Conservation (phyloP, 345 rosid species). For the Geranium brycei region DNA sequence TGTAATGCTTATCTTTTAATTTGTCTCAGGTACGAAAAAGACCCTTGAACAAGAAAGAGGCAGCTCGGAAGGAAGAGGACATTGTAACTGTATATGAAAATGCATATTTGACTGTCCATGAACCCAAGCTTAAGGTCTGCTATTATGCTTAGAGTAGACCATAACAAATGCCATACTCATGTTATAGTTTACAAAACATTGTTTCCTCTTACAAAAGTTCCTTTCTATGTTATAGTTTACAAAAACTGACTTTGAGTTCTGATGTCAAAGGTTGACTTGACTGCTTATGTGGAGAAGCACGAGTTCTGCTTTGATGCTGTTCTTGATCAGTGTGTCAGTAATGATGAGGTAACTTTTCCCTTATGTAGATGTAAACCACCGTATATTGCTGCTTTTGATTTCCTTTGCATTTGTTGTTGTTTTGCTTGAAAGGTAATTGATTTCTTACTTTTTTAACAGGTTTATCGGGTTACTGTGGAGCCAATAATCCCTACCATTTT, state of each 20-base stretch:
- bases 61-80: slow-evolving; percentile 85
- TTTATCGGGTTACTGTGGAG: slow-evolving; percentile 74
- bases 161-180: background rate
- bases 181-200: too few species aligned
- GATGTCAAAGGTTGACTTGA: slow-evolving; percentile 80
- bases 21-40: slow-evolving; percentile 74
- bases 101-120: slow-evolving; percentile 58
- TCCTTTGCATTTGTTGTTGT: background rate
- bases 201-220: background rate
- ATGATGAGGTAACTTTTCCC: slow-evolving; percentile 64
- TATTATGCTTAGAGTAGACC: background rate
- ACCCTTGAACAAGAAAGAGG: slow-evolving; percentile 85
- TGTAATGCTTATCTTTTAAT: background rate
- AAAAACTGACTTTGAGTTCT: slow-evolving; percentile 17
- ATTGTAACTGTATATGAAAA: slow-evolving; percentile 63
- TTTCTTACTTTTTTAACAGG: slow-evolving; percentile 33
- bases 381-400: background rate
- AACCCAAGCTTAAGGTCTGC: slow-evolving; percentile 89
- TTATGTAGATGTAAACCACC: background rate
- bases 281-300: slow-evolving; percentile 96
- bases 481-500: slow-evolving; percentile 90
- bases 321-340: slow-evolving; percentile 63
- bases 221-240: background rate
- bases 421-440: slow-evolving; percentile 10
- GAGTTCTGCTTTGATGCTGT: slow-evolving; percentile 99